Base-by-base conservation (phyloP, 495 filamentous ascomycete species). In the Aspergillus biplanus region DNA sequence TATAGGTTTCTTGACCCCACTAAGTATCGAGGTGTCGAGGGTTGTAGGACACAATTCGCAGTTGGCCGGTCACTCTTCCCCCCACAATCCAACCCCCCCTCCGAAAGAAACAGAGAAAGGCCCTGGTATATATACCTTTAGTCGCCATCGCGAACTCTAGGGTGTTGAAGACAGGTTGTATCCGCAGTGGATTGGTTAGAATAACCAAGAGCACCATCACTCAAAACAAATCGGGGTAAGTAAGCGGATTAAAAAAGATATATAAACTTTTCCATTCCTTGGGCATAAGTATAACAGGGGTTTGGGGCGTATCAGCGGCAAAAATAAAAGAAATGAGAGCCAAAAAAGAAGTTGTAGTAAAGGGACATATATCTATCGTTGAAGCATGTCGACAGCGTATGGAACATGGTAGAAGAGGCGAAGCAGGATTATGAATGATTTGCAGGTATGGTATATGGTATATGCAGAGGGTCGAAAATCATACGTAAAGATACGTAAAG, bases 341-440 rank as follows among this genome's bases (percentile, higher is more conserved):
- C 27, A 44, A 34, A 18, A 13, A 59, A 59, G 21, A 27, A 27
- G 31, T 21, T 42, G 56, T 48, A 63, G 60, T 67, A 57, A 63
- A 46, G 62, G 39, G 52, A 70, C 65, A 67, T 61, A 70, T 62
- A 67, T 70, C 68, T 70, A 70, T 67, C 65, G 39, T 70, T 49
- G 56, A 18, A 49, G 37, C 39, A 59, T 52, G 63, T 67, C 49
- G 68, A 65, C 62, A 62, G 63, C 63, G 60, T 64, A 65, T 67
- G 61, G 58, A 52, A 39, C 32, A 63, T 67, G 52, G 65, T 46
- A 52, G 56, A 47, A 39, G 13, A 32, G 27, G 56, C 48, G 33
- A 11, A 47, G 44, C 37, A 53, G 63, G 54, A 61, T 68, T 62
- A 63, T 63, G 49, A 49, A 52, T 47, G 33, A 56, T 53, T 49